Percentiles rank a stretch among this genome's conserved stretches.
Conservation (phyloP, 768 basidiomycete species). For the Auricularia sp. region DNA sequence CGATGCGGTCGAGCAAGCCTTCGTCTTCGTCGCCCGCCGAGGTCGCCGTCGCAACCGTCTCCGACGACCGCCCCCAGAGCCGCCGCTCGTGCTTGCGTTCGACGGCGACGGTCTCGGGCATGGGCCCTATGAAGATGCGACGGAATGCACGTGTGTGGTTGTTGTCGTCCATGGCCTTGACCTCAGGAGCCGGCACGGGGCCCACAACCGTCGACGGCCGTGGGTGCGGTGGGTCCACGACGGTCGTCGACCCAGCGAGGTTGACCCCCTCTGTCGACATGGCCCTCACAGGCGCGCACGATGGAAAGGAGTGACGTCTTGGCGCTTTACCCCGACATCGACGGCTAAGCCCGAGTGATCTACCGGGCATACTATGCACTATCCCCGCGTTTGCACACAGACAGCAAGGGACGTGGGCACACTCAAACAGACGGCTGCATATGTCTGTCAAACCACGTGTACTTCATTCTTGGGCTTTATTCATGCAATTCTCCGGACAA, state of each 20-base stretch:
- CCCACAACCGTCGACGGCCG: neutral
- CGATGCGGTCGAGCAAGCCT: constrained; percentile 30
- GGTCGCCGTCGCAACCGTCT: constrained; percentile 13
- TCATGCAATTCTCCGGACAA: too few species aligned
- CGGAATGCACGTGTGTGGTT: constrained; percentile 14
- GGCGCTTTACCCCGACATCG: too few species aligned
- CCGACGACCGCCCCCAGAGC: constrained; percentile 15
- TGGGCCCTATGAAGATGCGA: constrained; percentile 65
- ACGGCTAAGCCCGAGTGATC: too few species aligned
- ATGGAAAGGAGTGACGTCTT: too few species aligned
- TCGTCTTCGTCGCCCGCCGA: constrained; percentile 25
- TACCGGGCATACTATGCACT: too few species aligned
- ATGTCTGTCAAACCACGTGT: too few species aligned
- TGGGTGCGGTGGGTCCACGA: constrained; percentile 3
- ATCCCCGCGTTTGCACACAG: too few species aligned
- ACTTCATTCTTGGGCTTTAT: too few species aligned
- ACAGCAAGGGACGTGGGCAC: too few species aligned
- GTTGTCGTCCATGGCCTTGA: constrained; percentile 1
- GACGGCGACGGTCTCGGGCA: constrained; percentile 52
- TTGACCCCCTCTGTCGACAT: constrained; percentile 5
- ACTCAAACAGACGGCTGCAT: too few species aligned
- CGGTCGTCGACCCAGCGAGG: constrained; percentile 7
- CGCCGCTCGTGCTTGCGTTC: constrained; percentile 25
- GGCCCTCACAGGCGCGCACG: neutral
- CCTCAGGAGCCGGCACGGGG: constrained; percentile 5